phyloP scores from a whole-genome alignment of 2,329 filamentous ascomycete genomes.

The Colletotrichum limetticola region DNA sequence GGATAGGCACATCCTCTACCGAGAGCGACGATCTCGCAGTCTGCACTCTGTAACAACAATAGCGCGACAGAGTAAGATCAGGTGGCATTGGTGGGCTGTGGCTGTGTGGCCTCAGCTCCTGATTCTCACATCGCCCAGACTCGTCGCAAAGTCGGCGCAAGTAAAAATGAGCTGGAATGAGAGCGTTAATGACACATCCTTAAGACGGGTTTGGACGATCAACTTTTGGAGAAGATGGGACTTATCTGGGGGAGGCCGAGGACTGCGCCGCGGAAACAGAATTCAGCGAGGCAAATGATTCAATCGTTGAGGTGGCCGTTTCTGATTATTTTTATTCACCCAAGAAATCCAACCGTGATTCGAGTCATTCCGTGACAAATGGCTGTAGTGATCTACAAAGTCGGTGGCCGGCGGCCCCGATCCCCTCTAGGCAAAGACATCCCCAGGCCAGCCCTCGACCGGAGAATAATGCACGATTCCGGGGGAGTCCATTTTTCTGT shows the following conservation, averaged over 20 bases:
- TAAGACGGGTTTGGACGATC: slow-evolving; percentile 8
- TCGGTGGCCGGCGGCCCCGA: slow-evolving; percentile 16
- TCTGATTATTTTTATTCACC: background rate
- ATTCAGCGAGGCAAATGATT: background rate
- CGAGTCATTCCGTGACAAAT: slow-evolving; percentile 27
- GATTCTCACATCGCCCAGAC: background rate
- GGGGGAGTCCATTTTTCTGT: slow-evolving; percentile 20
- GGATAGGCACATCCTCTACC: background rate
- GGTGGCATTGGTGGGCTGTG: background rate
- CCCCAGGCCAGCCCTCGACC: slow-evolving; percentile 2
- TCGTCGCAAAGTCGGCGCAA: background rate
- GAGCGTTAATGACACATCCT: background rate
- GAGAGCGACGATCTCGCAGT: background rate
- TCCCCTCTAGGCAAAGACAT: background rate
- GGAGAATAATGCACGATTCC: slow-evolving; percentile 12
- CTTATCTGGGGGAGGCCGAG: background rate
- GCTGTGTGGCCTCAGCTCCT: background rate
- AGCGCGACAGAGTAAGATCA: background rate
- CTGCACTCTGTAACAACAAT: background rate
- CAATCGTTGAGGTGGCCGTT: background rate
- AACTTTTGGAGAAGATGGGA: background rate
- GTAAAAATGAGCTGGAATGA: background rate
- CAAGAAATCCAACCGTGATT: background rate
- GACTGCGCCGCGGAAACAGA: background rate
- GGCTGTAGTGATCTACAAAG: background rate